Evolutionary conservation across 176 grass and related monocot species (phyloP).

Genomic region (Oryza australiensis): DNA sequence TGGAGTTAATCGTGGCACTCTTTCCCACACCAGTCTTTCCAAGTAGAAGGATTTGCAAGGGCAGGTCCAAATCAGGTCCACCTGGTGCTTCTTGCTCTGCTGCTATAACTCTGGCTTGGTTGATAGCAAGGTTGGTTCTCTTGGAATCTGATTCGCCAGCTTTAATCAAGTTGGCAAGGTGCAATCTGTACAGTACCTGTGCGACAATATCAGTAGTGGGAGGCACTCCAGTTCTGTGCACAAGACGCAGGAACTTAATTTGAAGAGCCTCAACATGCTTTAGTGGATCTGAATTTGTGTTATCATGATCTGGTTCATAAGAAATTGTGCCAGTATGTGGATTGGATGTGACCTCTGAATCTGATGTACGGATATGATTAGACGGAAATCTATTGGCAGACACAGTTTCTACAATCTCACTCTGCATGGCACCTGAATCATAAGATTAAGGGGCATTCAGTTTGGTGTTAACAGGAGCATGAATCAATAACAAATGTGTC

Average conservation of each 20-base stretch:
- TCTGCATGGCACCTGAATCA: conserved; percentile 37
- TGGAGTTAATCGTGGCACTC: conserved; percentile 74
- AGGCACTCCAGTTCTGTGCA: conserved; percentile 56
- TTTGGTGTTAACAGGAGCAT: neutral
- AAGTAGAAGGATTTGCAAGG: conserved; percentile 68
- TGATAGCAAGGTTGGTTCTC: conserved; percentile 55
- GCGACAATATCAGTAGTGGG: conserved; percentile 55
- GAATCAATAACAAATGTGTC: neutral
- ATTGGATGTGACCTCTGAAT: conserved; percentile 36
- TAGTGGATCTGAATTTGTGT: conserved; percentile 43
- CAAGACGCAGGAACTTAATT: conserved; percentile 69
- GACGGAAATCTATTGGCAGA: conserved; percentile 29
- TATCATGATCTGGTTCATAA: conserved; percentile 33
- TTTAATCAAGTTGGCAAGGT: conserved; percentile 72
- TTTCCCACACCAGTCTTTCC: conserved; percentile 76
- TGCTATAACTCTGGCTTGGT: conserved; percentile 61
- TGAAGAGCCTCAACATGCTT: conserved; percentile 66
- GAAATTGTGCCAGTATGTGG: conserved; percentile 31
- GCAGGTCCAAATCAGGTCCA: conserved; percentile 51
- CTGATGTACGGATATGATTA: conserved; percentile 9
- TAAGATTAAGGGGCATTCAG: neutral
- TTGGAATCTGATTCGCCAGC: conserved; percentile 61
- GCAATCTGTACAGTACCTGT: conserved; percentile 76
- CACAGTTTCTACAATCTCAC: conserved; percentile 22
- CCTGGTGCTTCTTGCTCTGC: conserved; percentile 51